phyloP scores from a whole-genome alignment of 257 asterid genomes.

The Jaltomata sinuosa region DNA sequence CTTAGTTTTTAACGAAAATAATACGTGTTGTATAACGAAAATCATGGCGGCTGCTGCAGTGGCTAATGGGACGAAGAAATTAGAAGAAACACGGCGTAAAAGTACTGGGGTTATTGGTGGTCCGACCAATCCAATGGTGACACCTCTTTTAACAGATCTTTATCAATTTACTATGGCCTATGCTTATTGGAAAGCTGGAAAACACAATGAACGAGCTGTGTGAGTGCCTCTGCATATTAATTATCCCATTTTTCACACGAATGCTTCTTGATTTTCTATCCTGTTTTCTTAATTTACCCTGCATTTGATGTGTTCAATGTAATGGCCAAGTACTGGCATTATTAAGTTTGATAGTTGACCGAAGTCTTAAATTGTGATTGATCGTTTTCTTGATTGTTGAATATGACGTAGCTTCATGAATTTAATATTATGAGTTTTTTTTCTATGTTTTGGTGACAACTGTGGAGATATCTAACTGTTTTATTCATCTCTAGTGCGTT shows the following conservation, averaged over 20 bases:
- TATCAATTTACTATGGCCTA: conserved; percentile 98
- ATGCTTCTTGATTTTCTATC: background rate
- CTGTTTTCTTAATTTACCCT: background rate
- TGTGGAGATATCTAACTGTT: background rate
- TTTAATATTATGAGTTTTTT: background rate
- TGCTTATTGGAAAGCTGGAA: conserved; percentile 97
- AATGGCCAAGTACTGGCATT: background rate
- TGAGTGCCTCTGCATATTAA: conserved; percentile 16
- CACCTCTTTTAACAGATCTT: conserved; percentile 93
- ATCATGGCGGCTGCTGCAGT: background rate
- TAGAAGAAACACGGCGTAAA: background rate
- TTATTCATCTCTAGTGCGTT: background rate
- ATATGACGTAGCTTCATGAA: background rate
- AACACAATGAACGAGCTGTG: conserved; percentile 90
- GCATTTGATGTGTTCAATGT: background rate
- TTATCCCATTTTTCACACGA: background rate
- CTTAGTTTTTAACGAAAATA: background rate
- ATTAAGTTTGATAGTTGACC: background rate
- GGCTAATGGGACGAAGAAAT: background rate
- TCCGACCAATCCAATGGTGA: conserved; percentile 93
- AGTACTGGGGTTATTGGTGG: conserved; percentile 24
- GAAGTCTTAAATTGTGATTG: background rate
- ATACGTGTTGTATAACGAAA: background rate
- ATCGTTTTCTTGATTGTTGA: background rate
- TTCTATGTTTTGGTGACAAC: background rate